Evolutionary conservation across 1,284 basidiomycete species (phyloP), one percentile per base, ranked within the genome.

Genomic region (Trichosporon sp.): DNA sequence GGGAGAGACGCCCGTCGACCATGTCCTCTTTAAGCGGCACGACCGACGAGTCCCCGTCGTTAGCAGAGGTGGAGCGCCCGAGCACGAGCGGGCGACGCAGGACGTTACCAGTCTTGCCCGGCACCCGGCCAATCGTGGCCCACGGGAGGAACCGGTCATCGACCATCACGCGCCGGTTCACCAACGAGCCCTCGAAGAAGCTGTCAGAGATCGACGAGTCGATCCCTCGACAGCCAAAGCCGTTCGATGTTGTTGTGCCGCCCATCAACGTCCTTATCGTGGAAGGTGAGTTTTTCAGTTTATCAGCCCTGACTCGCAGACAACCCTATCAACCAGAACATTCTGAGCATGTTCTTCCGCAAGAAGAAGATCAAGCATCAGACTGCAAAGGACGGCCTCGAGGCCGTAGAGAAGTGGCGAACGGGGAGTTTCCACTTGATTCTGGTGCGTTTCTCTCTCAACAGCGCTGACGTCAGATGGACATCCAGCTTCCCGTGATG

Each of bases 401-500:
- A 99, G 83, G 97, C 97, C 0, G 93, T 99, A 9, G 88, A 94
- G 74, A 98, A 98, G 82, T 99, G 97, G 95, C 88, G 88, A 72
- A 91, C 89, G 9, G 97, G 97, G 11, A 90, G 88, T 56, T 99
- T 98, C 83, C 96, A 99, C 85, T 86, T 99, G 66, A 98, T 99
- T 71, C 84, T 99, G 83, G 95, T 96, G 29, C 29, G 32, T 35
- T 51, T 2, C 8, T 34, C 31, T 29, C 1, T 23, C 0, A 3
- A 23, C 27, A 11, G 25, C 51, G 21, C 62, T 64, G 66, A 68
- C 38, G 34, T 12, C 76, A 97, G 93, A 99, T 99, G 97, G 97
- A 99, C 84, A 98, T 99, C 71, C 96, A 98, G 85, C 92, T 99
- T 87, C 97, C 97, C 6, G 91, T 98, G 74, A 98, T 98, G 92